phyloP scores from a whole-genome alignment of 805 yeast species.

The Kuraishia capsulata region DNA sequence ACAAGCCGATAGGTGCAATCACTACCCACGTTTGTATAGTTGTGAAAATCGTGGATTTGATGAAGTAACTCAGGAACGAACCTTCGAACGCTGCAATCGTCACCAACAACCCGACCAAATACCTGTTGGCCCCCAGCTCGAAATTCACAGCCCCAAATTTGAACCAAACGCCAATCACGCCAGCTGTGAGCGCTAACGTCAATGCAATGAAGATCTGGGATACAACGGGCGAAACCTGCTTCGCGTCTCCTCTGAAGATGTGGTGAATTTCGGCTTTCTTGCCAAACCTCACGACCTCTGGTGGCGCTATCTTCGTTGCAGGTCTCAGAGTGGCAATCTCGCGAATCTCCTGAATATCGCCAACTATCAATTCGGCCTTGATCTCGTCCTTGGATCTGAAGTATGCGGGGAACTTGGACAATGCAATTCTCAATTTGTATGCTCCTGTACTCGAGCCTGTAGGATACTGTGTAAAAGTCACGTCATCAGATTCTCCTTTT shows the following conservation, averaged over 20 bases:
- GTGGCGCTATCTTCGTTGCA: slow-evolving; percentile 5
- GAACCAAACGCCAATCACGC: slow-evolving; percentile 36
- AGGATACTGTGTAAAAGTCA: not conserved
- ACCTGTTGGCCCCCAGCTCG: slow-evolving; percentile 17
- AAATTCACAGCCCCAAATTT: slow-evolving; percentile 24
- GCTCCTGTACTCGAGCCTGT: not conserved
- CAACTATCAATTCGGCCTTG: not conserved
- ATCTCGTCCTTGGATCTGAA: not conserved
- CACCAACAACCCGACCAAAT: slow-evolving; percentile 34
- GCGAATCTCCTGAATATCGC: not conserved
- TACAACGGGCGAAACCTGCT: slow-evolving; percentile 39
- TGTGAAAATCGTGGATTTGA: slow-evolving; percentile 50
- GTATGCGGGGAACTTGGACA: slow-evolving; percentile 1
- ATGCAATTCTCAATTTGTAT: not conserved
- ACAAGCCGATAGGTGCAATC: slow-evolving; percentile 44
- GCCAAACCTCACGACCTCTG: slow-evolving; percentile 28
- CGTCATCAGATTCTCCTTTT: too few species aligned
- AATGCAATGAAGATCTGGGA: slow-evolving; percentile 42
- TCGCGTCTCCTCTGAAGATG: slow-evolving; percentile 45
- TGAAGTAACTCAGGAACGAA: slow-evolving; percentile 47
- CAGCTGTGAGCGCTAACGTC: slow-evolving; percentile 30
- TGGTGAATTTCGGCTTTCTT: slow-evolving; percentile 56
- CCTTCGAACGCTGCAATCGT: slow-evolving; percentile 42
- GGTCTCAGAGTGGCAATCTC: slow-evolving; percentile 1
- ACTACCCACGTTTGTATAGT: slow-evolving; percentile 39